These are phyloP conservation scores for Wilcoxina mikolae DNA, from an alignment of 495 filamentous ascomycete genomes.

Conservation along the genomic window DNA sequence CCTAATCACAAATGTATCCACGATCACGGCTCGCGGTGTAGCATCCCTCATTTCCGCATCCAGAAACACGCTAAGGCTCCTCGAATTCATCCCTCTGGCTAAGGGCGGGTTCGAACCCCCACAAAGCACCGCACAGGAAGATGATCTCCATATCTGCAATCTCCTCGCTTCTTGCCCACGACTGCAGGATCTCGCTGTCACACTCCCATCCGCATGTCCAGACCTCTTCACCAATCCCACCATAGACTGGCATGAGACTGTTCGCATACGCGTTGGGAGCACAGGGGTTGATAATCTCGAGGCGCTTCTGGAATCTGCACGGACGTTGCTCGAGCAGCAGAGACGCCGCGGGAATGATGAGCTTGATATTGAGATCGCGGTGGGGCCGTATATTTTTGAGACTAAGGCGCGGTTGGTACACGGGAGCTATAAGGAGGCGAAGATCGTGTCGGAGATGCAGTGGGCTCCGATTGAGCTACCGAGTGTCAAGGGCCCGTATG, in stretches of 20 bases:
- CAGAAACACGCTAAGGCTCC: constrained; percentile 33
- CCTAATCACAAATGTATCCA: constrained; percentile 38
- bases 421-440: constrained; percentile 34
- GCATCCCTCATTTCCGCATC: constrained; percentile 38
- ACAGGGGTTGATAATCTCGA: constrained; percentile 19
- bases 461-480: constrained; percentile 31
- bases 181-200: constrained; percentile 36
- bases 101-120: constrained; percentile 38
- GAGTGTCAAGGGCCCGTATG: constrained; percentile 39
- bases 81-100: constrained; percentile 40
- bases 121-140: constrained; percentile 27
- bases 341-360: constrained; percentile 18
- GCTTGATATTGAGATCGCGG: constrained; percentile 36
- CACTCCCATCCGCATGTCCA: constrained; percentile 36
- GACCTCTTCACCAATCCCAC: constrained; percentile 34
- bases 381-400: constrained; percentile 36
- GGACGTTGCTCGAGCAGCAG: constrained; percentile 30
- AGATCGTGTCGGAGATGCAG: constrained; percentile 29
- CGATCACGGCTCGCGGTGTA: constrained; percentile 37
- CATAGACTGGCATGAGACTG: constrained; percentile 36
- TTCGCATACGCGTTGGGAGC: constrained; percentile 34
- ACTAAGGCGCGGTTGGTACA: constrained; percentile 35
- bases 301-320: constrained; percentile 32
- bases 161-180: constrained; percentile 35
- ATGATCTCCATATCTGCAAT: constrained; percentile 33